Conservation (phyloP, 495 filamentous ascomycete species). For the Penicillium steckii region DNA sequence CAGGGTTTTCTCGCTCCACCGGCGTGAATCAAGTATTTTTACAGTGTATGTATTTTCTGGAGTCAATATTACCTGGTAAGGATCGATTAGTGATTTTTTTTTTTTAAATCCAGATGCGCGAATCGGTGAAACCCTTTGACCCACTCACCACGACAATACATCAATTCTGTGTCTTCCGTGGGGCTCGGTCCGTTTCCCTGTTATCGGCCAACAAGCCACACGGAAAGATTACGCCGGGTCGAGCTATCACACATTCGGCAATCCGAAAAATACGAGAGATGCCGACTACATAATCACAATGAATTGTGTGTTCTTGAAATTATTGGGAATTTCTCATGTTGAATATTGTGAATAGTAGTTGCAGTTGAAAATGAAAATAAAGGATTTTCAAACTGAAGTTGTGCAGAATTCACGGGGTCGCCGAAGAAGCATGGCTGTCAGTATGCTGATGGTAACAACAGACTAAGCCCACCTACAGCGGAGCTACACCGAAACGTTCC, state of each 20-base stretch:
- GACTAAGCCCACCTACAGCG: too few relatives aligned
- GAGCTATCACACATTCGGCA: constrained; percentile 1
- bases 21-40: background rate
- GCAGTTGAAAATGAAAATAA: too few relatives aligned
- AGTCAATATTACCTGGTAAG: background rate
- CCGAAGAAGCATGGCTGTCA: too few relatives aligned
- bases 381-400: too few relatives aligned
- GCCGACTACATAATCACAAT: background rate
- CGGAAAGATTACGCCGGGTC: background rate
- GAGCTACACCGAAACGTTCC: background rate
- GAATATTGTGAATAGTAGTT: too few relatives aligned
- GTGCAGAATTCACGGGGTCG: too few relatives aligned
- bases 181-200: background rate
- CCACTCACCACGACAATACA: constrained; percentile 1
- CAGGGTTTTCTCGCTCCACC: background rate
- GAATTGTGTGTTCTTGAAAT: background rate
- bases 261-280: constrained; percentile 4
- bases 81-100: background rate
- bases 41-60: too few relatives aligned
- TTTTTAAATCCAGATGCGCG: background rate
- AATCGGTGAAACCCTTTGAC: background rate
- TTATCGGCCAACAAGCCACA: constrained; percentile 5
- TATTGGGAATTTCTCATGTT: too few relatives aligned
- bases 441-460: too few relatives aligned
- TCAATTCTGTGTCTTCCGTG: constrained; percentile 2